phyloP scores from a whole-genome alignment of 768 basidiomycete genomes.

The Tubosaeta brunneosetosa region DNA sequence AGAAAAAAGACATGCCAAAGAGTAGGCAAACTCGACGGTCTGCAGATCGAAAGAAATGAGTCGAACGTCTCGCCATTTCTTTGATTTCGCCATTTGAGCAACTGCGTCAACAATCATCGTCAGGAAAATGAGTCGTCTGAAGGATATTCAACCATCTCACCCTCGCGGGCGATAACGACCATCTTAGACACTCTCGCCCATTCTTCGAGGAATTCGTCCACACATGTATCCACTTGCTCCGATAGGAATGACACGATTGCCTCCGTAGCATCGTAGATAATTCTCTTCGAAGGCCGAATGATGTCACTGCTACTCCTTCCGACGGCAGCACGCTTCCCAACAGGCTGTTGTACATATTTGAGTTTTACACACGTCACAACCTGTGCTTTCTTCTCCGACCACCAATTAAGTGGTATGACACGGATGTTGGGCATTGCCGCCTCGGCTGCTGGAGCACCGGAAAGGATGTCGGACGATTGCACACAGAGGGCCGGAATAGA shows the following conservation, averaged over 20 bases:
- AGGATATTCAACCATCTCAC: slow-evolving; percentile 35
- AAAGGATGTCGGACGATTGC: slow-evolving; percentile 73
- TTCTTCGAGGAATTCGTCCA: slow-evolving; percentile 86
- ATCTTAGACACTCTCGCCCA: slow-evolving; percentile 93
- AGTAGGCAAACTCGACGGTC: slow-evolving; percentile 87
- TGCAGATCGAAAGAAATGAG: slow-evolving; percentile 87
- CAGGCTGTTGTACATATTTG: slow-evolving; percentile 83
- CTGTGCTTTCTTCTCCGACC: slow-evolving; percentile 75
- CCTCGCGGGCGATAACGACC: slow-evolving; percentile 88
- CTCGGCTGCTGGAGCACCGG: slow-evolving; percentile 81
- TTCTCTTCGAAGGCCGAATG: slow-evolving; percentile 80
- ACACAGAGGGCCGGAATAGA: slow-evolving; percentile 84
- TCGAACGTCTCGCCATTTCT: slow-evolving; percentile 70
- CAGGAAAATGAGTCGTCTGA: neutral
- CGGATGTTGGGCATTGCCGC: slow-evolving; percentile 91
- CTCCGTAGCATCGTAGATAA: slow-evolving; percentile 84
- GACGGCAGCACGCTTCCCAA: slow-evolving; percentile 61
- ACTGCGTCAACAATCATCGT: slow-evolving; percentile 40
- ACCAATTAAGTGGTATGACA: slow-evolving; percentile 87
- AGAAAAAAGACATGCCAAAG: slow-evolving; percentile 39
- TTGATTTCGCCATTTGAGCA: slow-evolving; percentile 73
- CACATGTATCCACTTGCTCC: slow-evolving; percentile 81
- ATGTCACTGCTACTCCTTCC: slow-evolving; percentile 47
- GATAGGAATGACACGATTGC: slow-evolving; percentile 88
- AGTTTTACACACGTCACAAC: slow-evolving; percentile 89